Evolutionary conservation across 2,329 filamentous ascomycete species (phyloP).

Genomic region (Penicillium glabrum): DNA sequence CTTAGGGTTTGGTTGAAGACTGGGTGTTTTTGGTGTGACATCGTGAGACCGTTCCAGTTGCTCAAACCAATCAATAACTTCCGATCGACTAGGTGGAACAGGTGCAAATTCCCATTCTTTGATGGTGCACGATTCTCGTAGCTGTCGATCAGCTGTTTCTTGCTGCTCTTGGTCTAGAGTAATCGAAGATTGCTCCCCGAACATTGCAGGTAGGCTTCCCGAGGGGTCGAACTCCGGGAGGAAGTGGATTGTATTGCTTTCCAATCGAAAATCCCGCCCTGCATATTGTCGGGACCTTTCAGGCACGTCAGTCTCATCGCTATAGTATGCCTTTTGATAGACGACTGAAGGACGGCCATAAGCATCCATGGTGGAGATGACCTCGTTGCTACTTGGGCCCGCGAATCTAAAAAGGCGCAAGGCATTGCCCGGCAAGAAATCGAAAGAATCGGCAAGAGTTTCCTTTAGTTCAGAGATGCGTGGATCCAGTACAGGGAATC

Average conservation of each 20-base stretch:
- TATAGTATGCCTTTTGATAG: conserved; percentile 84
- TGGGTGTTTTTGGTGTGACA: conserved; percentile 5
- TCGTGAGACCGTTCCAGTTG: conserved; percentile 27
- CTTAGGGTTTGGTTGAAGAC: conserved; percentile 19
- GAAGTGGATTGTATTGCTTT: conserved; percentile 73
- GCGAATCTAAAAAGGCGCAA: conserved; percentile 27
- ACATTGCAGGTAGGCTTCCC: conserved; percentile 57
- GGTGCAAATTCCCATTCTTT: conserved; percentile 74
- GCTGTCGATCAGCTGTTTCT: conserved; percentile 51
- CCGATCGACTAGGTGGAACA: conserved; percentile 67
- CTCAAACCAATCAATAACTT: conserved; percentile 70
- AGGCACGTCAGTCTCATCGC: conserved; percentile 79
- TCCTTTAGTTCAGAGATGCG: conserved; percentile 18
- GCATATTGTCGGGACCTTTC: conserved; percentile 77
- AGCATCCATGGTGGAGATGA: conserved; percentile 58
- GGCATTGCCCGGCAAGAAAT: conserved; percentile 20
- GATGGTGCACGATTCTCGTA: conserved; percentile 60
- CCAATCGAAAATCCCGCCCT: conserved; percentile 77
- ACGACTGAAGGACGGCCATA: conserved; percentile 65
- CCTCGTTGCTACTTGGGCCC: conserved; percentile 39
- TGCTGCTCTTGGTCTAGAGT: conserved; percentile 54
- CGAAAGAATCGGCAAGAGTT: conserved; percentile 31
- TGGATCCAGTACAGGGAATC: conserved; percentile 12
- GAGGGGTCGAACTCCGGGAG: conserved; percentile 74
- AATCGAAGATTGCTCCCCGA: conserved; percentile 52